Evolutionary conservation across 2,329 filamentous ascomycete species (phyloP).

Genomic region (Cytospora mali): DNA sequence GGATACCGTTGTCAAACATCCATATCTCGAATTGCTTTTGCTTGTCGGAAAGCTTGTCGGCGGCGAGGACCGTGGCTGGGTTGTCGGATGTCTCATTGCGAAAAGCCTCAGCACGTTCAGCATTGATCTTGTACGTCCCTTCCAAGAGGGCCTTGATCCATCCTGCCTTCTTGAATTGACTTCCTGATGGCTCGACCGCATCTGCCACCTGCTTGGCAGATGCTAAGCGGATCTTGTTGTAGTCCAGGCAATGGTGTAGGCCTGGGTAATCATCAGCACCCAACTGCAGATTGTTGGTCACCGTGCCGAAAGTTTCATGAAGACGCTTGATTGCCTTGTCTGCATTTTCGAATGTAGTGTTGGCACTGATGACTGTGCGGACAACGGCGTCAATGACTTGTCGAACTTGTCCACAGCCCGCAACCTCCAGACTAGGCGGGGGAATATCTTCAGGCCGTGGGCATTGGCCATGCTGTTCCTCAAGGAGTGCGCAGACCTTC

Average conservation of each 20-base stretch:
- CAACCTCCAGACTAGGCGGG: conserved; percentile 67
- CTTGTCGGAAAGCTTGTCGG: conserved; percentile 42
- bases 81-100: conserved; percentile 44
- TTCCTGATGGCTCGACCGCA: conserved; percentile 70
- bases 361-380: conserved; percentile 55
- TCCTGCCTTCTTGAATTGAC: conserved; percentile 70
- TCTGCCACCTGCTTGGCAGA: conserved; percentile 63
- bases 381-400: conserved; percentile 57
- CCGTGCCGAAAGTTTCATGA: conserved; percentile 10
- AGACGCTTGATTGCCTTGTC: conserved; percentile 68
- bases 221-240: conserved; percentile 68
- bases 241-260: conserved; percentile 52
- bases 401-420: conserved; percentile 66
- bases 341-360: conserved; percentile 55
- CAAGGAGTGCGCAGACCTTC: conserved; percentile 67
- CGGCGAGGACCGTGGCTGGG: conserved; percentile 47
- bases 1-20: conserved; percentile 58
- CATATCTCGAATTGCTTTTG: conserved; percentile 61
- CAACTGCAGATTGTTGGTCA: conserved; percentile 16
- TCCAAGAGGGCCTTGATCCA: conserved; percentile 75
- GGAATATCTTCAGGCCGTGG: conserved; percentile 68
- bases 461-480: conserved; percentile 66
- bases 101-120: conserved; percentile 46
- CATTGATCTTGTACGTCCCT: conserved; percentile 70
- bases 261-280: conserved; percentile 7